Evolutionary conservation across 2,329 filamentous ascomycete genomes (phyloP).

Genomic region (Sarocladiaceae sp.): DNA sequence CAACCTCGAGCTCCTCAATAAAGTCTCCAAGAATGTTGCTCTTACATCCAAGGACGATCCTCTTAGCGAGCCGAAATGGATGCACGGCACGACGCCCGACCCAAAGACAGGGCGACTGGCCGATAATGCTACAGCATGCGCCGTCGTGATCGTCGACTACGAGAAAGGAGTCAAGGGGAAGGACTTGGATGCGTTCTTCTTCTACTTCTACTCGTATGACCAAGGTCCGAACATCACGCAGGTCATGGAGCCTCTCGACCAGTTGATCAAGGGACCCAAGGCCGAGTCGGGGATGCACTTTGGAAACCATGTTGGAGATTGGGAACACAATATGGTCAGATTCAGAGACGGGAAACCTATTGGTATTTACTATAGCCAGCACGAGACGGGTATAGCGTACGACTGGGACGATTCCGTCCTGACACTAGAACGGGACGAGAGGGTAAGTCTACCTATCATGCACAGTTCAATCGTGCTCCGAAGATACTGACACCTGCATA

Average conservation of each 20-base stretch:
- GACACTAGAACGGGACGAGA: conserved; percentile 18
- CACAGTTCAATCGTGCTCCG: background rate
- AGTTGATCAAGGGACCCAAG: conserved; percentile 13
- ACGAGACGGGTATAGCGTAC: conserved; percentile 19
- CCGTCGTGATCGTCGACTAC: conserved; percentile 22
- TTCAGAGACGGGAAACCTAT: conserved; percentile 20
- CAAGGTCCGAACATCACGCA: conserved; percentile 22
- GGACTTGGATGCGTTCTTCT: conserved; percentile 24
- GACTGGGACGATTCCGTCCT: conserved; percentile 24
- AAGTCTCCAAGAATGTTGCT: conserved; percentile 15
- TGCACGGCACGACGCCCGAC: conserved; percentile 15
- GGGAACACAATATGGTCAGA: conserved; percentile 28
- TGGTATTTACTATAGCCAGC: conserved; percentile 25
- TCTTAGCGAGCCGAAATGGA: conserved; percentile 18
- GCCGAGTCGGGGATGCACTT: conserved; percentile 16
- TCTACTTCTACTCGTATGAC: conserved; percentile 29
- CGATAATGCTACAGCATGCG: conserved; percentile 21
- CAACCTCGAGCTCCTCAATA: conserved; percentile 22
- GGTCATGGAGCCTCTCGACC: conserved; percentile 20
- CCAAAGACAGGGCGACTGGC: background rate
- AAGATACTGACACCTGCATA: conserved; percentile 11
- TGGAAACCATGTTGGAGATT: conserved; percentile 23
- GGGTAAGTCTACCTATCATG: conserved; percentile 19
- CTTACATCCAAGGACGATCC: conserved; percentile 23
- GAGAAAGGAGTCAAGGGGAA: background rate